These are phyloP conservation scores for Diplodia scrobiculata DNA, from an alignment of 2,329 filamentous ascomycete species.

Conservation along the genomic window DNA sequence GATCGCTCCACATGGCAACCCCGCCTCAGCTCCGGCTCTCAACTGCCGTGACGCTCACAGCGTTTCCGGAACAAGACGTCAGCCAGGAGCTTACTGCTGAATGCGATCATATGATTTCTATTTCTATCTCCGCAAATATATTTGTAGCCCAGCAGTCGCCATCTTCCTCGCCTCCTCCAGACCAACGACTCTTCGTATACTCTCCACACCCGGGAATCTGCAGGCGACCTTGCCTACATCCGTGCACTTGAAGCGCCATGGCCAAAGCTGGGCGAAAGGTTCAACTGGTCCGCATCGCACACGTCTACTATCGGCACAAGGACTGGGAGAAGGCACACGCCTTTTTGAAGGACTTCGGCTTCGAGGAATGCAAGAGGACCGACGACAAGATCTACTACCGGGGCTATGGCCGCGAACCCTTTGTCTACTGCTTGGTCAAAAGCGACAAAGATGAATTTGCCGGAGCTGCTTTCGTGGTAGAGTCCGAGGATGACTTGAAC, in stretches of 20 bases:
- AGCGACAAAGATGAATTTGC: slow-evolving; percentile 52
- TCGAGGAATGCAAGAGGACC: slow-evolving; percentile 29
- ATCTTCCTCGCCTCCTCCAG: background rate
- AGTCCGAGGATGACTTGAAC: slow-evolving; percentile 56
- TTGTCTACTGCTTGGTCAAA: slow-evolving; percentile 55
- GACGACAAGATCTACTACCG: slow-evolving; percentile 55
- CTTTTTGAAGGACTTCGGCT: slow-evolving; percentile 33
- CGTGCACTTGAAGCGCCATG: background rate
- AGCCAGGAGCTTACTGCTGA: slow-evolving; percentile 6
- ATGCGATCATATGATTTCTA: slow-evolving; percentile 11
- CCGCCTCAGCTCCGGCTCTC: slow-evolving; percentile 16
- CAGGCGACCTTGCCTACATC: background rate
- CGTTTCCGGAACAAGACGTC: slow-evolving; percentile 1
- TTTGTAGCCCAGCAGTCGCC: slow-evolving; percentile 9
- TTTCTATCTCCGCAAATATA: slow-evolving; percentile 16
- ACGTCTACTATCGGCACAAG: slow-evolving; percentile 33
- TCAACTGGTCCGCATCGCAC: slow-evolving; percentile 27
- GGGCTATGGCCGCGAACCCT: slow-evolving; percentile 62
- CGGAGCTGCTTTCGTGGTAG: slow-evolving; percentile 59
- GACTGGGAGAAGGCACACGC: slow-evolving; percentile 30
- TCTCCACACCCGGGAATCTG: background rate
- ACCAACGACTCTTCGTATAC: background rate
- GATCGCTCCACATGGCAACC: slow-evolving; percentile 26
- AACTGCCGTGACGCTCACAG: slow-evolving; percentile 23
- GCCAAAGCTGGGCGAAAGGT: slow-evolving; percentile 25